Base-by-base conservation (phyloP, 805 yeast species). In the Starmerella sp. region DNA sequence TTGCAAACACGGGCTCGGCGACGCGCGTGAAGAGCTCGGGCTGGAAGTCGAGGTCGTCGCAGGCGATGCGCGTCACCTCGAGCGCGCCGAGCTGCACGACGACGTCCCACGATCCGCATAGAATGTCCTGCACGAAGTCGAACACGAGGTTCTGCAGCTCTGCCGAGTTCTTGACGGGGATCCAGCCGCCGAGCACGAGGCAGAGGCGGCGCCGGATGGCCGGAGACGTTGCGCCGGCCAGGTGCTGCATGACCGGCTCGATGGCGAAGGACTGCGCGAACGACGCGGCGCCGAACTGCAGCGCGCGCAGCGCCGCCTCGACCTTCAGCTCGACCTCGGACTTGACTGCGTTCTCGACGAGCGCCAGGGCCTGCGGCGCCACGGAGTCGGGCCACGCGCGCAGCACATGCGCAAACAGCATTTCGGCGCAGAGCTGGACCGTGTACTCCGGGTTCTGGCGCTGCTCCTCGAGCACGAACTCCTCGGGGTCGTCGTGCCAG, bases 401-500 rank as follows among this genome's bases (percentile, higher is more conserved):
- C 39, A 86, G 78, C 59, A 90, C 69, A 64, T 84, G 93, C 60
- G 83, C 86, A 65, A 82, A 89, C 60, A 88, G 81, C 65, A 82
- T 82, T 62, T 87, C 95, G 0, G 95, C 88, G 69, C 96, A 87
- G 4, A 91, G 88, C 54, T 95, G 74, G 11, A 89, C 76, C 65
- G 86, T 90, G 66, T 73, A 87, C 65, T 90, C 97, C 82, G 86
- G 88, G 34, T 60, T 59, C 35, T 58, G 61, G n/a, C 57, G 49
- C 55, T 83, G 71, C 61, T 89, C 95, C 64, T 88, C 95, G 59
- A 82, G 81, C 22, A 86, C 81, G 87, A 95, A 93, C 67, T 88
- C 96, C 66, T 89, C 97, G 0, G 97, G 96, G 57, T 89, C 95
- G 15, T 77, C 67, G 11, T 74, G 66, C 97, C 97, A 93, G 39